phyloP scores from a whole-genome alignment of 768 basidiomycete genomes.

The Boletus subcaerulescens region DNA sequence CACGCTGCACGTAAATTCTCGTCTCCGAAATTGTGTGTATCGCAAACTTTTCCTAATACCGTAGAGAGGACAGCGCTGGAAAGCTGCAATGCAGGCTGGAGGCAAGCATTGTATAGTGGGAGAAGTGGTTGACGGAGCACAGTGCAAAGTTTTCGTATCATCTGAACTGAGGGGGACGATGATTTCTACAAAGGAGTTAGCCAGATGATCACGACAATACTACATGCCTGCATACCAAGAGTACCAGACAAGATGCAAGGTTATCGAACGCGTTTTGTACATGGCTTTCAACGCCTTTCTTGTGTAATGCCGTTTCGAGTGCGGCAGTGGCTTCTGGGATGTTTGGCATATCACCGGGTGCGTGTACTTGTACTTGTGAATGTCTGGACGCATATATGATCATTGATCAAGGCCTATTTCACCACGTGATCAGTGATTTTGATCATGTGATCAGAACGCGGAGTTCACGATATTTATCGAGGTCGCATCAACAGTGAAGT shows the following conservation, averaged over 20 bases:
- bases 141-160: slow-evolving; percentile 36
- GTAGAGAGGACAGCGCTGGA: slow-evolving; percentile 39
- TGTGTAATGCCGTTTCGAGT: slow-evolving; percentile 31
- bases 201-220: neutral
- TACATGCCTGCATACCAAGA: slow-evolving; percentile 38
- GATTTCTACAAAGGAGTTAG: slow-evolving; percentile 34
- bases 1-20: slow-evolving; percentile 33
- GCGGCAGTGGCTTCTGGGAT: slow-evolving; percentile 31
- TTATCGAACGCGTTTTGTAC: slow-evolving; percentile 37
- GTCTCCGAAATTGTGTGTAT: slow-evolving; percentile 22
- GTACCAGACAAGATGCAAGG: slow-evolving; percentile 39
- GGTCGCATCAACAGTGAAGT: neutral
- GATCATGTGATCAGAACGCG: slow-evolving; percentile 27
- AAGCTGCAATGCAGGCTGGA: slow-evolving; percentile 39
- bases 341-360: slow-evolving; percentile 11
- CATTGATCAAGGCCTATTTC: accelerated
- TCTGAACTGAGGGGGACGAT: slow-evolving; percentile 35
- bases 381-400: no score
- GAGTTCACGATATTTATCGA: slow-evolving; percentile 15
- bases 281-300: slow-evolving; percentile 28
- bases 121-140: slow-evolving; percentile 43
- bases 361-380: neutral
- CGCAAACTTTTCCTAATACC: slow-evolving; percentile 39
- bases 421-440: slow-evolving; percentile 30
- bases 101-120: slow-evolving; percentile 43